Evolutionary conservation across 257 asterid genomes (phyloP), one percentile per base, ranked within the genome.

Genomic region (Fraxinus quadrangulata): DNA sequence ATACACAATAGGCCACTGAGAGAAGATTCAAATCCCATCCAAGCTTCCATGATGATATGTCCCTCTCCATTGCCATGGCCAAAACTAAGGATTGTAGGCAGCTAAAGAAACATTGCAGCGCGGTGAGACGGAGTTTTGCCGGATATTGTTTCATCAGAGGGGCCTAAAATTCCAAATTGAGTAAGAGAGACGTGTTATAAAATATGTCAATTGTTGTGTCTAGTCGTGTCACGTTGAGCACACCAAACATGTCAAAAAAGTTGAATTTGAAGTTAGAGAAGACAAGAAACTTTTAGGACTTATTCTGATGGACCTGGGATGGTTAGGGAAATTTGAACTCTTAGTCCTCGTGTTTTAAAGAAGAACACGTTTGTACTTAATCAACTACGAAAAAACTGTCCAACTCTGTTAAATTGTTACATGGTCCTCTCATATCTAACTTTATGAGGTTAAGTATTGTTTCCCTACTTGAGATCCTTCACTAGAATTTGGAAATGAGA

Each of bases 1-100:
- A 47, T 90, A 92, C 97, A 74, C 94, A 92, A 71, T 92, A 92
- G 39, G 83, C 90, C 14, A 90, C 92, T 0, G 96, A 85, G 1
- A 88, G 40, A 33, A 92, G 89, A 86, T 85, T 89, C 77, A 84
- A 31, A 80, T 90, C 97, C 97, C 91, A 88, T 39, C 80, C 68
- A 24, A 88, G 88, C 80, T 42, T 85, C 97, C 97, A 92, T 7
- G 87, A 82, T 21, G 91, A 80, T 19, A 73, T 70, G 76, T 85
- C 70, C 83, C 94, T 86, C 26, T 84, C 94, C 82, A 89, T 85
- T 13, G 68, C 74, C 82, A 90, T 77, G 6, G 88, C 96, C 85
- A 87, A 90, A 59, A 88, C 74, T 3, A 85, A 67, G 17, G 97
- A 86, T 31, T 88, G 97, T 16, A 86, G 36, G 86, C 86, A 92